These are phyloP conservation scores for Sarocladiaceae sp. DNA, from an alignment of 2,329 filamentous ascomycete species.

Conservation along the genomic window DNA sequence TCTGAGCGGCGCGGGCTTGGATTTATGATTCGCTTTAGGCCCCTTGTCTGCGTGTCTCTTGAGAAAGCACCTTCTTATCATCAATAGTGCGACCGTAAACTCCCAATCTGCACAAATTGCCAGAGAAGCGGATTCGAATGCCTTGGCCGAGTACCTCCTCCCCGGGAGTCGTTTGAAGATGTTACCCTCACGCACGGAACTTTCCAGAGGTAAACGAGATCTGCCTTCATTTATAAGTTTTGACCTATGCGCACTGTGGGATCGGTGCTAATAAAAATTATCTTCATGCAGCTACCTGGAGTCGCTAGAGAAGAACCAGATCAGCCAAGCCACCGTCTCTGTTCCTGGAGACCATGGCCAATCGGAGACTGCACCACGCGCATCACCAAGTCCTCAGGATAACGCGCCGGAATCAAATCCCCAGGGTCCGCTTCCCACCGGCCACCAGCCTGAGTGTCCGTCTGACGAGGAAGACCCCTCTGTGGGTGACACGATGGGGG, in stretches of 20 bases:
- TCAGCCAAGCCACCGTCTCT: background rate
- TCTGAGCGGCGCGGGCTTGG: too few species aligned
- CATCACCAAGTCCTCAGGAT: background rate
- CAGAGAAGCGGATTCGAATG: background rate
- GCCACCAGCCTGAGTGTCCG: too few species aligned
- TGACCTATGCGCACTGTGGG: background rate
- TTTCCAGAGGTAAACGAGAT: background rate
- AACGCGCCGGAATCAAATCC: background rate
- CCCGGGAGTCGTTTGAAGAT: background rate
- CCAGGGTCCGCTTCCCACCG: too few species aligned
- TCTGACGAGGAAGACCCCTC: background rate
- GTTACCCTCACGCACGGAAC: background rate
- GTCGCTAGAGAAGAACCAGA: background rate
- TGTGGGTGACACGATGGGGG: background rate
- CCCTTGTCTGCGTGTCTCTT: too few species aligned
- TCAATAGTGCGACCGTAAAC: background rate
- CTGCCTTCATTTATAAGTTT: background rate
- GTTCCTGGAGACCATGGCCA: background rate
- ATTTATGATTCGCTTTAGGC: too few species aligned
- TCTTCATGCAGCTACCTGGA: background rate
- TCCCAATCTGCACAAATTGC: background rate
- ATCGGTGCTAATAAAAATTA: background rate
- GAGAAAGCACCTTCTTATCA: too few species aligned
- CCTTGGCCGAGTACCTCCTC: background rate
- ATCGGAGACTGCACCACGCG: background rate